Base-by-base conservation (phyloP, 108 stramenopile genomes). In the Cyclotella sp. region DNA sequence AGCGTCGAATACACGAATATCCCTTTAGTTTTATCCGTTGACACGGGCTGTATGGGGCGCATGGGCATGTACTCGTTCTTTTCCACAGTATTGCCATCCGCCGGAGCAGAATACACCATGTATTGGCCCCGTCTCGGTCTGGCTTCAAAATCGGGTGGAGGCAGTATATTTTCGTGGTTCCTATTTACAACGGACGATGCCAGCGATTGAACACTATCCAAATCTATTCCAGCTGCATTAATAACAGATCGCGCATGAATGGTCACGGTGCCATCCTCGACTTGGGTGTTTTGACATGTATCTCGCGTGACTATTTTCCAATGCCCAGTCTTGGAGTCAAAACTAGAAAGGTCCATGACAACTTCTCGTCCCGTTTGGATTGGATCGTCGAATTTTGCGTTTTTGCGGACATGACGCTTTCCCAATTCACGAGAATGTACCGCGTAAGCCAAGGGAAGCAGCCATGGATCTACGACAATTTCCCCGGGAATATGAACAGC, bases 401-500 rank as follows among this genome's bases (percentile, higher is more conserved):
- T 24, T 19, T 40, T 57, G 12, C 70, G 63, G 1, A 14, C 39
- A 53, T 73, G 81, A 27, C 49, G 39, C 0, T 80, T 87, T 21
- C 89, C 94, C 77, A 89, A 84, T 69, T 88, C 86, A 24, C 86
- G 63, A 12, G 94, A 89, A 57, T 91, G 89, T 22, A 75, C 76
- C 44, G 87, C 91, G 6, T 85, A 85, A 26, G 90, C 86, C 40
- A 95, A 79, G 0, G 91, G 87, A 69, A 86, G 88, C 40, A 93
- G 67, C 92, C 92, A 93, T n/a, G 94, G 90, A 75, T 95, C 92
- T 3, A 92, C 88, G 29, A 93, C 91, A 22, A 90, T 80, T 87
- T 95, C 94, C 16, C 90, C 87, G 12, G 86, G 90, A 68, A 91
- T 90, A 57, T 90, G 88, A 27, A 91, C 79, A 51, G 91, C 94